These are phyloP conservation scores for Pseudocercospora fuligena DNA, from an alignment of 2,329 filamentous ascomycete genomes.

Conservation along the genomic window DNA sequence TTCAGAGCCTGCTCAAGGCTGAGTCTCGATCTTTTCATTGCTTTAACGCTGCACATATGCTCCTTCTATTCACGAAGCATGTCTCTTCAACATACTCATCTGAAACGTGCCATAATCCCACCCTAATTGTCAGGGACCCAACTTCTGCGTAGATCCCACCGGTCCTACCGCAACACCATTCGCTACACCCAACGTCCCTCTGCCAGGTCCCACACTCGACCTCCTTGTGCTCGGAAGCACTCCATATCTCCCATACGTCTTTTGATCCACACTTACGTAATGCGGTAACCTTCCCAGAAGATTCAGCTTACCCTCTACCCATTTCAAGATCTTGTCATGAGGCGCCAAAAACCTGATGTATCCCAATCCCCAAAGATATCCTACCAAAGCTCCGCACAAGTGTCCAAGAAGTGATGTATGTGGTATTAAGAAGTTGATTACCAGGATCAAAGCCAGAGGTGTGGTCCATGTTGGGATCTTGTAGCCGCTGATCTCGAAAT, in stretches of 20 bases:
- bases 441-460: constrained; percentile 75
- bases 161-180: constrained; percentile 60
- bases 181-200: constrained; percentile 36
- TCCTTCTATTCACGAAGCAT: constrained; percentile 8
- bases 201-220: constrained; percentile 30
- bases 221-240: constrained; percentile 66
- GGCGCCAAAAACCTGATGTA: constrained; percentile 89
- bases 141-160: constrained; percentile 67
- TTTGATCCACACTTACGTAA: constrained; percentile 93
- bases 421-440: constrained; percentile 77
- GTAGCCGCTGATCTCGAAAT: constrained; percentile 67
- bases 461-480: constrained; percentile 92
- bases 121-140: constrained; percentile 63
- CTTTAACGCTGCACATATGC: neutral
- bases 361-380: constrained; percentile 86
- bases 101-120: constrained; percentile 8
- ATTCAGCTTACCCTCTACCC: constrained; percentile 87
- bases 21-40: neutral
- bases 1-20: neutral
- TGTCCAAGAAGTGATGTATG: constrained; percentile 86
- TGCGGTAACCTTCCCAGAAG: constrained; percentile 82
- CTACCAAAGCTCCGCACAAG: constrained; percentile 78
- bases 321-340: constrained; percentile 84
- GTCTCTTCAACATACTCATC: constrained; percentile 7
- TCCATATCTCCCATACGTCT: constrained; percentile 91